Evolutionary conservation across 2,329 filamentous ascomycete species (phyloP).

Genomic region (Dactylellina haptotyla): DNA sequence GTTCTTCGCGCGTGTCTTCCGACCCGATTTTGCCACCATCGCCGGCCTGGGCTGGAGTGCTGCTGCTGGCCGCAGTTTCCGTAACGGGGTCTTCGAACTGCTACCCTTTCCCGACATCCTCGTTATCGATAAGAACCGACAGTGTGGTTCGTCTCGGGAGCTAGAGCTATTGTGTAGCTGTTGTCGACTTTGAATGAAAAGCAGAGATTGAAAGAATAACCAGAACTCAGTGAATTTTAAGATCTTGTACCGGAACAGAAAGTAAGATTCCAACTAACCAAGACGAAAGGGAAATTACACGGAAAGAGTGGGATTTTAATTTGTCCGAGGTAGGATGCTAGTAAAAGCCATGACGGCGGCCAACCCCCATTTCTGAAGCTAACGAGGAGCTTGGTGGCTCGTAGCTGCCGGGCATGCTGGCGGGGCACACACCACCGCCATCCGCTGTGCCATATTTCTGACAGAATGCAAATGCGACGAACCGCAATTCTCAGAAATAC

Average conservation of each 20-base stretch:
- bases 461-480: not conserved
- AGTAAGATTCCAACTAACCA: not conserved
- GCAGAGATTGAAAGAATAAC: not conserved
- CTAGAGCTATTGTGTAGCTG: too few relatives aligned
- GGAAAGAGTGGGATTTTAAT: not conserved
- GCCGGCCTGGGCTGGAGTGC: conserved; percentile 25
- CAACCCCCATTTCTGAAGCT: conserved; percentile 10
- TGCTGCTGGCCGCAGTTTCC: conserved; percentile 31
- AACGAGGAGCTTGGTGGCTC: not conserved
- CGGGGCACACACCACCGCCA: not conserved
- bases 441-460: conserved; percentile 7
- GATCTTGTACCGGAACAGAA: not conserved
- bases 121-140: not conserved
- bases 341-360: conserved; percentile 3
- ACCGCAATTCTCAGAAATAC: not conserved
- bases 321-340: conserved; percentile 7
- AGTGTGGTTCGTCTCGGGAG: too few relatives aligned
- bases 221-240: not conserved
- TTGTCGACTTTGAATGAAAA: too few relatives aligned
- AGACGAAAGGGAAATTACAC: not conserved
- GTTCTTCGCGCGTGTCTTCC: conserved; percentile 30
- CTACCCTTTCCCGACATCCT: conserved; percentile 39
- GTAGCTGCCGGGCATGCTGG: not conserved
- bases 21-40: conserved; percentile 35
- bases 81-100: conserved; percentile 26